A percentile compares a stretch with the other conserved stretches of the same genome.
Evolutionary conservation across 805 yeast species (phyloP).

Genomic region (Wickerhamomyces rabaulensis): DNA sequence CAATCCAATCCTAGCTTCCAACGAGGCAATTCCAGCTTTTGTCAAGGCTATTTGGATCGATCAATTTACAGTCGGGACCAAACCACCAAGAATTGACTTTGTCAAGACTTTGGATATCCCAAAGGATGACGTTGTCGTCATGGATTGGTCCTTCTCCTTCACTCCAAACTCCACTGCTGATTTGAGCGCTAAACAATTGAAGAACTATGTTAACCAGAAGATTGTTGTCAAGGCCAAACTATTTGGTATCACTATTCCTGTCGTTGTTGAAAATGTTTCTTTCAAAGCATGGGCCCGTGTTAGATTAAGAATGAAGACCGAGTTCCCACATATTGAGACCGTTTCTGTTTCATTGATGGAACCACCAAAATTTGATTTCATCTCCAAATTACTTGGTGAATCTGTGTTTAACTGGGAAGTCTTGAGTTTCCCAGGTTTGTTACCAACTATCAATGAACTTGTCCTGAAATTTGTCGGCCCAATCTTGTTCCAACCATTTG

Average conservation of each 20-base stretch:
- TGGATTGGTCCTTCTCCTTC: conserved; percentile 95
- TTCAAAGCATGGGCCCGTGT: conserved; percentile 72
- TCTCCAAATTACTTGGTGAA: conserved; percentile 68
- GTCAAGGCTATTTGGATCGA: conserved; percentile 81
- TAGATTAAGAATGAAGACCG: conserved; percentile 81
- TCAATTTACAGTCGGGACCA: conserved; percentile 87
- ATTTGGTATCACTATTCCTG: conserved; percentile 81
- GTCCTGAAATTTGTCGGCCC: conserved; percentile 85
- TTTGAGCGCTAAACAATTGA: conserved; percentile 77
- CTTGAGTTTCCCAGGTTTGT: conserved; percentile 81
- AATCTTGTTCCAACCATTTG: conserved; percentile 80
- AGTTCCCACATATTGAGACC: conserved; percentile 92
- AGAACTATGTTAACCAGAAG: conserved; percentile 78
- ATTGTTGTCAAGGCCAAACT: conserved; percentile 69
- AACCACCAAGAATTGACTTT: conserved; percentile 88
- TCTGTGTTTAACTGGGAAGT: conserved; percentile 83
- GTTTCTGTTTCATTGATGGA: conserved; percentile 80
- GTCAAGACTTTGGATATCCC: conserved; percentile 90
- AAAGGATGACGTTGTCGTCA: conserved; percentile 87
- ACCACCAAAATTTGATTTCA: conserved; percentile 85
- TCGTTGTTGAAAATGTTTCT: conserved; percentile 74
- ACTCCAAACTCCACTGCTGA: conserved; percentile 89
- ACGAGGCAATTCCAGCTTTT: conserved; percentile 76
- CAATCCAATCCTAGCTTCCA: conserved; percentile 74
- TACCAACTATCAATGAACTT: conserved; percentile 78